Percentiles rank a stretch among this genome's conserved stretches.
Conservation (phyloP, 768 basidiomycete species). For the Boletus barrowsii region DNA sequence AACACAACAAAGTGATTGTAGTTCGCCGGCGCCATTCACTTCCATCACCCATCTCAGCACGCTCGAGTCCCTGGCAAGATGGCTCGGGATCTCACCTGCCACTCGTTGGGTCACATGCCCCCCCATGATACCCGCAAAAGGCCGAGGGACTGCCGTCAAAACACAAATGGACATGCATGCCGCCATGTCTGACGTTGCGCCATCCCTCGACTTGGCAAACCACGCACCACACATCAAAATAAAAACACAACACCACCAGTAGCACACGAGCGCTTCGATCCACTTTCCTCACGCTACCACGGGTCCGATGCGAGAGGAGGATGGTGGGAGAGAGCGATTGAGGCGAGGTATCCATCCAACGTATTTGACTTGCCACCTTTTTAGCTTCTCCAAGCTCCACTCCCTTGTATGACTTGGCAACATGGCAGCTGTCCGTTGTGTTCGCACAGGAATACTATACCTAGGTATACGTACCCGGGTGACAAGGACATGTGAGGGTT, state of each 20-base stretch:
- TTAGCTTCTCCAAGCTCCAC: no score
- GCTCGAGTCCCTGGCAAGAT: background rate
- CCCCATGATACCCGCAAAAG: background rate
- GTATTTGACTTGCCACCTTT: no score
- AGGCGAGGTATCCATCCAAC: background rate
- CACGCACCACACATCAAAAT: background rate
- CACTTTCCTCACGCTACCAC: no score
- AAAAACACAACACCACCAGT: no score
- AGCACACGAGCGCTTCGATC: no score
- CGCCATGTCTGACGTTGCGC: background rate
- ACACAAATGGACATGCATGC: background rate
- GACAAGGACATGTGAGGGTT: background rate
- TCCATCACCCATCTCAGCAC: background rate
- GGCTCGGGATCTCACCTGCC: background rate
- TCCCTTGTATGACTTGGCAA: no score
- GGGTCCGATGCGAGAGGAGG: background rate
- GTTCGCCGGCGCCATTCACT: background rate
- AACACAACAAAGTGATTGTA: no score
- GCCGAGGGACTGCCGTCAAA: background rate
- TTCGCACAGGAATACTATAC: slow-evolving; percentile 12
- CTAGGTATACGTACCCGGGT: background rate
- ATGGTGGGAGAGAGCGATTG: background rate
- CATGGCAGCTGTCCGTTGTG: slow-evolving; percentile 3
- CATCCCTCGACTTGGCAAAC: background rate
- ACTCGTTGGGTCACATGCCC: background rate